A percentile compares a stretch with the other conserved stretches of the same genome.
Conservation (phyloP, 176 grass and related monocot genomes). For the Oryza coarctata region DNA sequence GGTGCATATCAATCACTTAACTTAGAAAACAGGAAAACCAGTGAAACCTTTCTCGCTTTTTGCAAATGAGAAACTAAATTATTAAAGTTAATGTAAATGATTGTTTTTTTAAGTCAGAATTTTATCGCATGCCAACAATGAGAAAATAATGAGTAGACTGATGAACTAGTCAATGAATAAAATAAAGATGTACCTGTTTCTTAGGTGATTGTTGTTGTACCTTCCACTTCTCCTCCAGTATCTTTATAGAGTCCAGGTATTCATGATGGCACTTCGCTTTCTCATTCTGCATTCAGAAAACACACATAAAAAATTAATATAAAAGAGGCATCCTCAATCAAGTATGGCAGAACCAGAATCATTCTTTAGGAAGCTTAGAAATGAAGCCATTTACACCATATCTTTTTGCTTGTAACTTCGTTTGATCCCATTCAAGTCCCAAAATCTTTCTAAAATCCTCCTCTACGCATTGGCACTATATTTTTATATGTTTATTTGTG, state of each 20-base stretch:
- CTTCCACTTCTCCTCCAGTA: constrained; percentile 96
- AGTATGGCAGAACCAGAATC: background rate
- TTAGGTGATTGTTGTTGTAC: constrained; percentile 67
- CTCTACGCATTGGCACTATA: too few species aligned
- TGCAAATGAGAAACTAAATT: background rate
- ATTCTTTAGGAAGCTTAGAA: constrained; percentile 24
- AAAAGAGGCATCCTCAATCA: constrained; percentile 19
- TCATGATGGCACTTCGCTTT: constrained; percentile 85
- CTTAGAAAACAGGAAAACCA: background rate
- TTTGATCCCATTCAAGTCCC: too few species aligned
- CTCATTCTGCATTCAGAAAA: constrained; percentile 61
- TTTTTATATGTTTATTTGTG: too few species aligned
- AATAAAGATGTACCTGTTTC: constrained; percentile 53
- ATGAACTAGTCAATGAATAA: background rate
- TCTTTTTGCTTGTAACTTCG: too few species aligned
- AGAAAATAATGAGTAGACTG: background rate
- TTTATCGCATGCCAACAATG: background rate
- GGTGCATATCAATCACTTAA: background rate
- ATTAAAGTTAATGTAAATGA: background rate
- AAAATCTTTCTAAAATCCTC: too few species aligned
- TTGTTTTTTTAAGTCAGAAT: background rate
- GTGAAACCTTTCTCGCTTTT: background rate
- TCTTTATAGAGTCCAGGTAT: constrained; percentile 92
- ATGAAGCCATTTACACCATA: background rate
- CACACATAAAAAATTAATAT: constrained; percentile 3